These are phyloP conservation scores for Xerocomellus amylosporus DNA, from an alignment of 768 basidiomycete genomes.

Conservation along the genomic window DNA sequence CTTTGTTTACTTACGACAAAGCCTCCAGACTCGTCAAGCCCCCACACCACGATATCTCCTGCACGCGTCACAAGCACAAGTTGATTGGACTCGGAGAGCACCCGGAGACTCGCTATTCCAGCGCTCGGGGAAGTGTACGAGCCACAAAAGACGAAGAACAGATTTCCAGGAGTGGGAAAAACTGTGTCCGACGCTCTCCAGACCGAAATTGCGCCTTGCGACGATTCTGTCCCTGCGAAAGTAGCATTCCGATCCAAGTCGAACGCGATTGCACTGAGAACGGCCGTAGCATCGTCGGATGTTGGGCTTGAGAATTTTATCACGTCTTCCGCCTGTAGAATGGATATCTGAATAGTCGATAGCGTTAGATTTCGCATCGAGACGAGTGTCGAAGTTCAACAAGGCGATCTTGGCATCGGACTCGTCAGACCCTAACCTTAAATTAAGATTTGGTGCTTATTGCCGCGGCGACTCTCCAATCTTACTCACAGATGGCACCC, in stretches of 20 bases:
- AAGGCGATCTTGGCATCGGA: background rate
- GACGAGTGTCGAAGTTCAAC: background rate
- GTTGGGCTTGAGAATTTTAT: conserved; percentile 12
- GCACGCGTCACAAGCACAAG: conserved; percentile 66
- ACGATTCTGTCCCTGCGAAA: conserved; percentile 61
- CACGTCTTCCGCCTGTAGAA: conserved; percentile 16
- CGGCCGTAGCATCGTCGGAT: conserved; percentile 25
- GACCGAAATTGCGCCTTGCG: conserved; percentile 55
- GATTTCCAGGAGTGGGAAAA: conserved; percentile 9
- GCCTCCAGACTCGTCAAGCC: conserved; percentile 46
- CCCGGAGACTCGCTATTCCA: conserved; percentile 62
- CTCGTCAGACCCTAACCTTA: conserved; percentile 18
- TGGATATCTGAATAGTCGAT: conserved; percentile 28
- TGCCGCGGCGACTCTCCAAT: background rate
- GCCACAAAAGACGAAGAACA: conserved; percentile 23
- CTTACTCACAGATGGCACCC: conserved; percentile 15
- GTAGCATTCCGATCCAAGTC: conserved; percentile 63
- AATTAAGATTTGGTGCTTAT: background rate
- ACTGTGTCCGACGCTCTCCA: conserved; percentile 41
- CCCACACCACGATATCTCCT: conserved; percentile 79
- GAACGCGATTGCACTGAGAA: conserved; percentile 48
- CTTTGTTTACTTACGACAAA: conserved; percentile 38
- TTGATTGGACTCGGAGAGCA: conserved; percentile 68
- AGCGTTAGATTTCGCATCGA: conserved; percentile 59
- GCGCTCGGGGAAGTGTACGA: conserved; percentile 21